Conservation (phyloP, 2,329 filamentous ascomycete genomes). For the Simplicillium aogashimaense region DNA sequence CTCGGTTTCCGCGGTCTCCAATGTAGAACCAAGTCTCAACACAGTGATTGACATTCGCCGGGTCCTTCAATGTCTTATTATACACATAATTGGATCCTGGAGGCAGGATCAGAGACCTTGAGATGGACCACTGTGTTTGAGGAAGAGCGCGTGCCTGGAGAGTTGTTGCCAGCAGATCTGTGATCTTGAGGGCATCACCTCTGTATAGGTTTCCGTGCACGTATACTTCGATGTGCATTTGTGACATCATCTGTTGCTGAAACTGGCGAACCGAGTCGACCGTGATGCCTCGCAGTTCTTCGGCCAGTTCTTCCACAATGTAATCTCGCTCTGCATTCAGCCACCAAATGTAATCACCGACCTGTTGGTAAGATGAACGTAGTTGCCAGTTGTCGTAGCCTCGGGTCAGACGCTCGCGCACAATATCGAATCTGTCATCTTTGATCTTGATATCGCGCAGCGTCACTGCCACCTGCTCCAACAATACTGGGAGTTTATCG, state of each 20-base stretch:
- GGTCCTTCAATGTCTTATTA: slow-evolving; percentile 70
- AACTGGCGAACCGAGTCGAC: slow-evolving; percentile 67
- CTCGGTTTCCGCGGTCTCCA: slow-evolving; percentile 59
- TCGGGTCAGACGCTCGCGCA: slow-evolving; percentile 74
- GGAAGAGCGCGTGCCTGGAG: slow-evolving; percentile 67
- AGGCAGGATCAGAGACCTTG: slow-evolving; percentile 67
- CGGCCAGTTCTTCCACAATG: slow-evolving; percentile 69
- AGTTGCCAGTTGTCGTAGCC: slow-evolving; percentile 80
- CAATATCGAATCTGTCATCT: slow-evolving; percentile 80
- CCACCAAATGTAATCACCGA: slow-evolving; percentile 74
- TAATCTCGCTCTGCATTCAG: slow-evolving; percentile 68
- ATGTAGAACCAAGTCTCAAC: slow-evolving; percentile 70
- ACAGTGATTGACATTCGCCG: slow-evolving; percentile 81
- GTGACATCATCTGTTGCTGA: slow-evolving; percentile 68
- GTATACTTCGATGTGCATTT: slow-evolving; percentile 80
- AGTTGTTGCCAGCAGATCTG: slow-evolving; percentile 69
- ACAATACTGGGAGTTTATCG: slow-evolving; percentile 82
- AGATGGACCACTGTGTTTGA: slow-evolving; percentile 67
- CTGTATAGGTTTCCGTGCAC: slow-evolving; percentile 91
- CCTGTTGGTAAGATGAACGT: slow-evolving; percentile 80
- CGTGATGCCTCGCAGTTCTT: slow-evolving; percentile 66
- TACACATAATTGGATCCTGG: slow-evolving; percentile 77
- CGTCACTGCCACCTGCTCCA: slow-evolving; percentile 79
- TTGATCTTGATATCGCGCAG: slow-evolving; percentile 78
- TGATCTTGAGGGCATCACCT: slow-evolving; percentile 80